Base-by-base conservation (phyloP, 768 basidiomycete genomes). In the Royoungia palumana region DNA sequence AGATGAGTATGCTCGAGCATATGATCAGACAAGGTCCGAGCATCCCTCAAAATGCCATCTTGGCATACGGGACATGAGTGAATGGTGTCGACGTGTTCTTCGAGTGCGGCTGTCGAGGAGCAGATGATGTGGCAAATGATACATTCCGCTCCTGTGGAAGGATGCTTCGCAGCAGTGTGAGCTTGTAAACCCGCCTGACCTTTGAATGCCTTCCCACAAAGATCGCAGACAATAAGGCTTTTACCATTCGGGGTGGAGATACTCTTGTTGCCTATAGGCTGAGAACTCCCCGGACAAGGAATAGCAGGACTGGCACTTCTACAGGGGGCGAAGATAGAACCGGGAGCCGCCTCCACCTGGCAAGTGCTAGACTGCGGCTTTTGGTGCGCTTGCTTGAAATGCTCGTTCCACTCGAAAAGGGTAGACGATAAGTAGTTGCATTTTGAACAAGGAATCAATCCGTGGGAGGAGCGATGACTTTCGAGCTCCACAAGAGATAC, bases 1-100 rank as follows among this genome's bases (percentile, higher is more conserved):
- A 62, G 60, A 53, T 53, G 62, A 17, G 64, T 53, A 44, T 67
- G 66, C 21, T 58, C 63, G 32, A 50, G 20, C 51, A 60, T 55
- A 50, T 67, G 66, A 36, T 68, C 67, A 8, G 64, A 54, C 19
- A 67, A 48, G 24, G 60, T 51, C 35, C 40, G 52, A 10, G 40
- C 41, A 40, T 69, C 62, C 50, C 63, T 54, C 35, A 67, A 44
- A 35, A 69, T 63, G 11, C 64, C 56, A 41, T 69, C 66, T 16
- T 53, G 56, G 36, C 68, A 67, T 10, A 67, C 37, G 27, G 53
- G 6, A 25, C 61, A 65, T 8, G 63, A 59, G 38, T 67, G 66
- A 19, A 55, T 30, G 24, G 47, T 42, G 27, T 67, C 58, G 34
- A 69, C 56, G 32, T 67, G 66, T 14, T 52, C 54, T 38, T 65